phyloP scores from a whole-genome alignment of 352 stramenopile species.

The Blastocystis sp. region DNA sequence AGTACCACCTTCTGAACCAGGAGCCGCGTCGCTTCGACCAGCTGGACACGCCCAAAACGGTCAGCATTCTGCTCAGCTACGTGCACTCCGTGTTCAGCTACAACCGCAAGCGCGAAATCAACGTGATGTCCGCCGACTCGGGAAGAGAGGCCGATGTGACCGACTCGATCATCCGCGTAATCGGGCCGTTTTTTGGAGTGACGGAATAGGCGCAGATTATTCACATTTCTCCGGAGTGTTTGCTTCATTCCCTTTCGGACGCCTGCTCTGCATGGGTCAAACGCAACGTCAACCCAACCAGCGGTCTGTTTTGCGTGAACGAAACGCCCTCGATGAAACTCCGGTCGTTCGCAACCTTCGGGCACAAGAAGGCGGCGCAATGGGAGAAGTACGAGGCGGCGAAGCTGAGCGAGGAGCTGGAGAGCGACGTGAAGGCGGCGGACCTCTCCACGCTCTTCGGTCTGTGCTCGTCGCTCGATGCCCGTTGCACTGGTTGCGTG shows the following conservation, averaged over 20 bases:
- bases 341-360: neutral
- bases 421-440: neutral
- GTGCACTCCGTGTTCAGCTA: constrained; percentile 11
- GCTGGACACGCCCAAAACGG: neutral
- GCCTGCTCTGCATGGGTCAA: neutral
- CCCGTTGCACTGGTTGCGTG: neutral
- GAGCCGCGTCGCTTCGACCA: neutral
- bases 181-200: neutral
- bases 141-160: neutral
- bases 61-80: constrained; percentile 14
- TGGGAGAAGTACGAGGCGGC: neutral
- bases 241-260: neutral
- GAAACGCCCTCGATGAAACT: neutral
- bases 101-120: constrained; percentile 20
- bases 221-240: neutral
- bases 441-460: neutral
- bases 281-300: neutral
- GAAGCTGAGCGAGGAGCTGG: neutral
- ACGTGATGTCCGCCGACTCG: neutral
- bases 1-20: constrained; percentile 32
- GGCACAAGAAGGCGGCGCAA: neutral
- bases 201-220: constrained; percentile 6
- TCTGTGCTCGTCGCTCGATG: neutral
- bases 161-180: constrained; percentile 35
- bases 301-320: neutral